phyloP scores from a whole-genome alignment of 2,329 filamentous ascomycete genomes.

The Gremmenia infestans region DNA sequence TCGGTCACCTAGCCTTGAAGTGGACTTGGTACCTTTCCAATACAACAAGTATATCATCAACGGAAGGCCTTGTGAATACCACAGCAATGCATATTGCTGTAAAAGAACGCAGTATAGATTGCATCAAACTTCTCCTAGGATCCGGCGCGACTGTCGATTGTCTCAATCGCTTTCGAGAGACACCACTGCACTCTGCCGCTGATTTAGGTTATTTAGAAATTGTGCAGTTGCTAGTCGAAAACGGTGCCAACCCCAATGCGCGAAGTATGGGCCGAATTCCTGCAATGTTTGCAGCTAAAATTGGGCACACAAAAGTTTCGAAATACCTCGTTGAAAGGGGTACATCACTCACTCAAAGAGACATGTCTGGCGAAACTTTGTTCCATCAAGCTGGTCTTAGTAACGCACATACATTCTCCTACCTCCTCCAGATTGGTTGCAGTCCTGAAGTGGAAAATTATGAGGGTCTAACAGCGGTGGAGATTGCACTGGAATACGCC shows the following conservation, averaged over 20 bases:
- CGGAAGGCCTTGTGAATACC: neutral
- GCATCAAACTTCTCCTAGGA: neutral
- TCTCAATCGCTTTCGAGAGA: neutral
- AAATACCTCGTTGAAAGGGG: neutral
- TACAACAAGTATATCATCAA: neutral
- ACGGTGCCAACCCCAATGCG: neutral
- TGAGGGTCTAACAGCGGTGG: neutral
- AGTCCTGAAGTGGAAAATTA: neutral
- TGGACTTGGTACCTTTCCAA: neutral
- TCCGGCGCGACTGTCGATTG: neutral
- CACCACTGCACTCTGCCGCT: neutral
- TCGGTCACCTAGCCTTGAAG: neutral
- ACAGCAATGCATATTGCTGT: neutral
- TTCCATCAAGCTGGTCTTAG: neutral
- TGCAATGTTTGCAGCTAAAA: neutral
- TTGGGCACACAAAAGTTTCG: neutral
- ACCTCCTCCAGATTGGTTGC: neutral
- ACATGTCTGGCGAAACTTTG: neutral
- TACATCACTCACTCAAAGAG: neutral
- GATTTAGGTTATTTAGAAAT: neutral
- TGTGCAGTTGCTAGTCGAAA: neutral
- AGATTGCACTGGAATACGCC: neutral
- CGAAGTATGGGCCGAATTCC: neutral
- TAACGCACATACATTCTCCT: neutral
- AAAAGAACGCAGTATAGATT: neutral